Conservation (phyloP, 2,329 filamentous ascomycete genomes). For the Beauveria brongniartii region DNA sequence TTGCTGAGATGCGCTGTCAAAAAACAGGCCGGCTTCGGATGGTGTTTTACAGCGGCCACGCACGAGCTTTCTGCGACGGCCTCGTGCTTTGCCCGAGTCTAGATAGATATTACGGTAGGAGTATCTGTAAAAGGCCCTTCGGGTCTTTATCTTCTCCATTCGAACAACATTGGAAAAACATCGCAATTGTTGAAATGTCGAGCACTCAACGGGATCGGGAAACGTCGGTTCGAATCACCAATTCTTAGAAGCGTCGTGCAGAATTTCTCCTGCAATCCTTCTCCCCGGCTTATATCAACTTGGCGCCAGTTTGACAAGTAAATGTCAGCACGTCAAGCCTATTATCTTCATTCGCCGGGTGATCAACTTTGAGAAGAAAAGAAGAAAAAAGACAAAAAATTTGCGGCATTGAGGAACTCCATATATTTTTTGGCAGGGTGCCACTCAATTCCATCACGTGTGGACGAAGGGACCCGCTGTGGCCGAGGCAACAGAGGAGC, state of each 20-base stretch:
- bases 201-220: conserved; percentile 57
- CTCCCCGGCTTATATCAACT: conserved; percentile 54
- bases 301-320: conserved; percentile 31
- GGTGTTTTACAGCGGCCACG: no score
- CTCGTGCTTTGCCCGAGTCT: neutral
- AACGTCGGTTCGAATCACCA: conserved; percentile 48
- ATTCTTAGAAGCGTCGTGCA: conserved; percentile 55
- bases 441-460: conserved; percentile 1
- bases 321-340: conserved; percentile 39
- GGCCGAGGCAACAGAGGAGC: neutral
- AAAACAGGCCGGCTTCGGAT: no score
- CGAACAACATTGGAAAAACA: neutral
- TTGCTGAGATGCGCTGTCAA: neutral
- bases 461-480: neutral
- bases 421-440: neutral
- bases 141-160: neutral
- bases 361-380: conserved; percentile 45
- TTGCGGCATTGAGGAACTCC: neutral
- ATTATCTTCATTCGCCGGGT: conserved; percentile 46
- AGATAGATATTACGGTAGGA: neutral
- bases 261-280: conserved; percentile 33
- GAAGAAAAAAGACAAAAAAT: conserved; percentile 16
- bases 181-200: conserved; percentile 37
- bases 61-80: no score
- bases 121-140: neutral